Conservation (phyloP, 176 grass and related monocot genomes). For the Hordeum marinum region DNA sequence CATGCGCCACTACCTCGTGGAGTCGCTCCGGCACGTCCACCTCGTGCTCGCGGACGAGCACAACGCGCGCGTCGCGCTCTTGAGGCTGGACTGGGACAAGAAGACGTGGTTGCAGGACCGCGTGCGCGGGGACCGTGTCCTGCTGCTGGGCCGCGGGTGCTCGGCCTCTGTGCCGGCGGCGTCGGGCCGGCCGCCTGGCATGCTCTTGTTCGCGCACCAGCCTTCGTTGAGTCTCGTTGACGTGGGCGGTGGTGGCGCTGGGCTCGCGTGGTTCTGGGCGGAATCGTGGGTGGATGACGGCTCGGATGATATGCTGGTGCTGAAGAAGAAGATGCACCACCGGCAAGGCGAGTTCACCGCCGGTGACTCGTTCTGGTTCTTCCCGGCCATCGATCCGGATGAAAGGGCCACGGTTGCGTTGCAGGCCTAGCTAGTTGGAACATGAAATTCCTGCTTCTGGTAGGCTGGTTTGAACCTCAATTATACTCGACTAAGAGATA, state of each 20-base stretch:
- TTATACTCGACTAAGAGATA: neutral
- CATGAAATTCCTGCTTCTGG: neutral
- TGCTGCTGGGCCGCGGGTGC: slow-evolving; percentile 43
- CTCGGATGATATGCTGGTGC: neutral
- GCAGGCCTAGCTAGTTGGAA: slow-evolving; percentile 22
- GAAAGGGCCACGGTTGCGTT: neutral
- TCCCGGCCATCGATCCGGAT: slow-evolving; percentile 35
- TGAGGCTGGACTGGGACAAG: slow-evolving; percentile 23
- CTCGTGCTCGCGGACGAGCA: slow-evolving; percentile 41
- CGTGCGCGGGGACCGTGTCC: slow-evolving; percentile 11
- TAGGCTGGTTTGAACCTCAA: neutral
- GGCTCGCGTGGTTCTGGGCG: slow-evolving; percentile 33
- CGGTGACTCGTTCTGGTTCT: slow-evolving; percentile 53
- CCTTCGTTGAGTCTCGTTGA: neutral
- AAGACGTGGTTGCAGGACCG: slow-evolving; percentile 11
- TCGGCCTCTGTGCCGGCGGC: slow-evolving; percentile 36
- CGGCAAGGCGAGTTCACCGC: neutral
- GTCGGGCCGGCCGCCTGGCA: slow-evolving; percentile 3
- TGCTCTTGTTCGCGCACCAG: slow-evolving; percentile 28
- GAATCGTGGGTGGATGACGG: slow-evolving; percentile 15
- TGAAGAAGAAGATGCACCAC: slow-evolving; percentile 42
- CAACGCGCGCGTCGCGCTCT: slow-evolving; percentile 18
- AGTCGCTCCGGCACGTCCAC: slow-evolving; percentile 34
- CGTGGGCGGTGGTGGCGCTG: neutral
- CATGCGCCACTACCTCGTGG: slow-evolving; percentile 29